phyloP scores from a whole-genome alignment of 768 basidiomycete species.

The Vararia minispora region DNA sequence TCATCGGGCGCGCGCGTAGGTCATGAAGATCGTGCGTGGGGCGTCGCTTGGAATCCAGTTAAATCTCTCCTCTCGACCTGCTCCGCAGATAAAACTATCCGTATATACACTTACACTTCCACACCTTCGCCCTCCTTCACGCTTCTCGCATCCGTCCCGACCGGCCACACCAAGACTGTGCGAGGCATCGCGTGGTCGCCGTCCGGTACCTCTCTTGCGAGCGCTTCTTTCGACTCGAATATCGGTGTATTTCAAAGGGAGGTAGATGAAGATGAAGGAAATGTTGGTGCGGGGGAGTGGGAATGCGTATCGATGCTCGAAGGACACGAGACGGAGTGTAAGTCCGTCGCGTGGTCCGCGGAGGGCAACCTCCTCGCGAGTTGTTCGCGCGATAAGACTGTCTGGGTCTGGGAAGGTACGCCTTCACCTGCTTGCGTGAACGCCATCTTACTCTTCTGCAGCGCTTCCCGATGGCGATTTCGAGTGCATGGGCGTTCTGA shows the following conservation, averaged over 20 bases:
- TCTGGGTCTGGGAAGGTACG: slow-evolving; percentile 98
- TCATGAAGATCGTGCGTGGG: slow-evolving; percentile 82
- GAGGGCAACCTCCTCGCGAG: slow-evolving; percentile 68
- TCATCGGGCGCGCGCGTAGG: too few relatives aligned
- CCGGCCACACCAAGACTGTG: slow-evolving; percentile 83
- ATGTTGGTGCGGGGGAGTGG: slow-evolving; percentile 44
- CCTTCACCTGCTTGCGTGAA: slow-evolving; percentile 1
- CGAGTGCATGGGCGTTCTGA: slow-evolving; percentile 88
- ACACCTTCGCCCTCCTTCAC: slow-evolving; percentile 30
- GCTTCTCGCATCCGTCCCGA: slow-evolving; percentile 56
- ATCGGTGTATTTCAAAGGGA: slow-evolving; percentile 86
- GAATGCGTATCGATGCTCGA: slow-evolving; percentile 81
- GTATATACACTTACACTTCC: slow-evolving; percentile 61
- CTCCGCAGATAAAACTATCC: slow-evolving; percentile 87
- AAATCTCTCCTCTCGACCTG: slow-evolving; percentile 83
- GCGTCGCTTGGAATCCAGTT: slow-evolving; percentile 78
- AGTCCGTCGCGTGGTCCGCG: slow-evolving; percentile 31
- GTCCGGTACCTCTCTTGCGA: slow-evolving; percentile 75
- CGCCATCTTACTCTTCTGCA: slow-evolving; percentile 20
- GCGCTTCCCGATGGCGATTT: slow-evolving; percentile 90
- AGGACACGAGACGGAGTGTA: slow-evolving; percentile 96
- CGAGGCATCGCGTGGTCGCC: slow-evolving; percentile 84
- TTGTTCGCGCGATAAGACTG: slow-evolving; percentile 93
- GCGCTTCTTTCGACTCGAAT: slow-evolving; percentile 89
- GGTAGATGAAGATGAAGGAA: slow-evolving; percentile 27